These are phyloP conservation scores for Xylaria sp. DNA, from an alignment of 495 filamentous ascomycete species.

Conservation along the genomic window DNA sequence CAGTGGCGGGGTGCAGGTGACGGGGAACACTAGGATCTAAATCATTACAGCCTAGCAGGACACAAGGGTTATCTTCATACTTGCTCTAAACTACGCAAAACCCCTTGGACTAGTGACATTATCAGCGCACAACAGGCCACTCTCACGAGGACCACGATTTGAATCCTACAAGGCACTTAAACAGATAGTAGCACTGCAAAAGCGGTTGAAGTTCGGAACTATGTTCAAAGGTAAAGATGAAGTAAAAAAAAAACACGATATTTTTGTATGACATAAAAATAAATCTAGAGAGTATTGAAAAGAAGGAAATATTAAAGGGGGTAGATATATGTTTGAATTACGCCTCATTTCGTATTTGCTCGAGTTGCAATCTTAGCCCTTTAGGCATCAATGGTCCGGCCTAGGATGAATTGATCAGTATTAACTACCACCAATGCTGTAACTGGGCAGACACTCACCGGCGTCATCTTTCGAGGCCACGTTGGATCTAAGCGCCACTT, in stretches of 20 bases:
- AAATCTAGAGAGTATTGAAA: neutral
- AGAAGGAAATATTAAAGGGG: neutral
- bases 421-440: neutral
- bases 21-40: neutral
- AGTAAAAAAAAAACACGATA: neutral
- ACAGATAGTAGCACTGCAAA: neutral
- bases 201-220: neutral
- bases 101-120: neutral
- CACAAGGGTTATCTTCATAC: neutral
- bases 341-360: neutral
- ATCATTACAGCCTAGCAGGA: neutral
- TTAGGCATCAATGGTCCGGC: conserved; percentile 17
- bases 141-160: neutral
- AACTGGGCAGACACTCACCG: neutral
- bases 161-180: neutral
- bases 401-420: neutral
- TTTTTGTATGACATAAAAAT: neutral
- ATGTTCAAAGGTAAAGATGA: neutral
- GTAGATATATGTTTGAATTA: neutral
- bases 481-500: conserved; percentile 17
- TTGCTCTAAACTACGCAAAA: neutral
- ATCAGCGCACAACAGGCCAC: neutral
- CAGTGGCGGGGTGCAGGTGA: neutral
- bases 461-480: conserved; percentile 17
- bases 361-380: neutral